Conservation (phyloP, 2,329 filamentous ascomycete species). For the Nothophaeocryptopus gaeumannii region DNA sequence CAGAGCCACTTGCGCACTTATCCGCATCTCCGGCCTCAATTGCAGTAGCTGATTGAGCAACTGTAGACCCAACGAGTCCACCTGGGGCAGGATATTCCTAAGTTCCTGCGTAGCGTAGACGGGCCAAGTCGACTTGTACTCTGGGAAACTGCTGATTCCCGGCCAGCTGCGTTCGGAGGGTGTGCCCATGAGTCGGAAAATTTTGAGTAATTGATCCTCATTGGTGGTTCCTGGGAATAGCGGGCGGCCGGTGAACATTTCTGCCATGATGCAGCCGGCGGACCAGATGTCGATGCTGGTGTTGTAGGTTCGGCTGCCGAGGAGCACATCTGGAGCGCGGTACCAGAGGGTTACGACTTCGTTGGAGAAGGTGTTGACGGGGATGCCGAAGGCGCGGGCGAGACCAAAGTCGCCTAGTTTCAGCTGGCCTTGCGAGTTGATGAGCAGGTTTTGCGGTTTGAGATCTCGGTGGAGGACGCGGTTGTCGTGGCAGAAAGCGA, state of each 20-base stretch:
- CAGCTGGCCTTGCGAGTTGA: slow-evolving; percentile 84
- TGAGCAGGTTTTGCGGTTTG: slow-evolving; percentile 94
- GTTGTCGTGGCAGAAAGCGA: slow-evolving; percentile 97
- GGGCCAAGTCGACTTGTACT: slow-evolving; percentile 94
- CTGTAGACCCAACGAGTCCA: slow-evolving; percentile 83
- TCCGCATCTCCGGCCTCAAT: slow-evolving; percentile 83
- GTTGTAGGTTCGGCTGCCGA: slow-evolving; percentile 94
- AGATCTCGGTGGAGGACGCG: slow-evolving; percentile 91
- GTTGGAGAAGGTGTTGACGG: slow-evolving; percentile 97
- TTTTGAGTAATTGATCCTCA: slow-evolving; percentile 93
- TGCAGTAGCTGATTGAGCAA: slow-evolving; percentile 89
- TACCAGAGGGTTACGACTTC: slow-evolving; percentile 99
- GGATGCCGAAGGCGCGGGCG: slow-evolving; percentile 91
- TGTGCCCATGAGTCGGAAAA: slow-evolving; percentile 98
- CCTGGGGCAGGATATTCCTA: slow-evolving; percentile 79
- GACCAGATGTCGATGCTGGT: slow-evolving; percentile 99
- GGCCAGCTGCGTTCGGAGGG: slow-evolving; percentile 95
- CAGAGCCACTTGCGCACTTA: slow-evolving; percentile 81
- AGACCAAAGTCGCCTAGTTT: slow-evolving; percentile 95
- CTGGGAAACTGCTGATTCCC: slow-evolving; percentile 89
- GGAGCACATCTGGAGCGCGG: slow-evolving; percentile 88
- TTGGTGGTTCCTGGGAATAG: slow-evolving; percentile 97
- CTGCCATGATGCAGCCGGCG: slow-evolving; percentile 98
- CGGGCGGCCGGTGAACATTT: slow-evolving; percentile 96
- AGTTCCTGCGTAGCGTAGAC: slow-evolving; percentile 93